Conservation (phyloP, 768 basidiomycete species). For the Boletales sp. region DNA sequence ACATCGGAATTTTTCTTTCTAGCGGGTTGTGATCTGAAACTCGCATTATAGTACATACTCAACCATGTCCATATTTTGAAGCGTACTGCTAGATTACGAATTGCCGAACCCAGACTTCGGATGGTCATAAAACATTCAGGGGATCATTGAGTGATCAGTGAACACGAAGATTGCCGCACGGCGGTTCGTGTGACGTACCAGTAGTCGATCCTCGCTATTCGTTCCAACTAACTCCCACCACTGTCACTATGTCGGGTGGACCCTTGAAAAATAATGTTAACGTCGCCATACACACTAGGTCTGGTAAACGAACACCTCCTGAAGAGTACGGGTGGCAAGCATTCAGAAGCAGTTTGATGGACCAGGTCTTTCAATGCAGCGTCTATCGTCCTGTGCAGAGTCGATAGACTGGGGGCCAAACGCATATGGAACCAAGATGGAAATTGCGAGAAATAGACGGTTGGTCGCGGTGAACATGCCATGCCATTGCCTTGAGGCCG, state of each 20-base stretch:
- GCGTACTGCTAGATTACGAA: slow-evolving; percentile 11
- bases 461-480: too few species aligned
- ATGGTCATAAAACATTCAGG: slow-evolving; percentile 10
- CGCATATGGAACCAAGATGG: too few species aligned
- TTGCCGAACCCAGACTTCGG: slow-evolving; percentile 17
- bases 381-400: too few species aligned
- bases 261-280: slow-evolving; percentile 11
- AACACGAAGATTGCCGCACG: slow-evolving; percentile 6
- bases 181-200: background rate
- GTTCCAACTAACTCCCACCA: slow-evolving; percentile 15
- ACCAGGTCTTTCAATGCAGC: too few species aligned
- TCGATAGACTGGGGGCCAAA: too few species aligned
- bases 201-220: slow-evolving; percentile 9
- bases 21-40: background rate
- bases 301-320: slow-evolving; percentile 7
- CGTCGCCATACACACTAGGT: slow-evolving; percentile 11
- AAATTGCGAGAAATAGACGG: too few species aligned
- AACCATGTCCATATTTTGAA: slow-evolving; percentile 8
- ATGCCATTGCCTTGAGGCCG: too few species aligned
- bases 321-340: slow-evolving; percentile 2
- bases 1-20: background rate
- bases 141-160: slow-evolving; percentile 11
- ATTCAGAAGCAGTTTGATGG: too few species aligned
- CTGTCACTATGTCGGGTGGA: slow-evolving; percentile 3
- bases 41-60: slow-evolving; percentile 1